Percentiles rank a stretch among this genome's conserved stretches.
Conservation (phyloP, 768 basidiomycete species). For the Leccinum subgranulosum region DNA sequence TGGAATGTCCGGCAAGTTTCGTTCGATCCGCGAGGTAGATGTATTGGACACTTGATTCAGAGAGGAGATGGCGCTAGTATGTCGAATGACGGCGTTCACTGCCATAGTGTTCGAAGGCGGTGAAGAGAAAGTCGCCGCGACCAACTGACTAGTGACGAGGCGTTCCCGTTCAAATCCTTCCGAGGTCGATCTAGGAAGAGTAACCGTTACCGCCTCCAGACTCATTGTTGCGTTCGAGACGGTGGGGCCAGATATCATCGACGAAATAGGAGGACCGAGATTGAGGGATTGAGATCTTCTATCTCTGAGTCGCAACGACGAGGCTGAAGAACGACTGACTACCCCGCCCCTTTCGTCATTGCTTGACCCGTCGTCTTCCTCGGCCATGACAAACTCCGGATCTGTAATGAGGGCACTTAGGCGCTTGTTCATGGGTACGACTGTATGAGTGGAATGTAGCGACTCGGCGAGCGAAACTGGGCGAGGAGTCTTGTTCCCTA, state of each 20-base stretch:
- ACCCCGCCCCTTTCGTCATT: constrained; percentile 15
- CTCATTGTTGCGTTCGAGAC: constrained; percentile 30
- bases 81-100: constrained; percentile 30
- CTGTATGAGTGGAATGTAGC: constrained; percentile 67
- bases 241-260: constrained; percentile 26
- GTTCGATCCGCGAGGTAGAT: constrained; percentile 25
- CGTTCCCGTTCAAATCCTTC: constrained; percentile 38
- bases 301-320: constrained; percentile 46
- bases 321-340: constrained; percentile 34
- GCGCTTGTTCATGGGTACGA: constrained; percentile 65
- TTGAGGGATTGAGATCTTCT: constrained; percentile 67
- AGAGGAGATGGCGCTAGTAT: constrained; percentile 14
- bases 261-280: constrained; percentile 35
- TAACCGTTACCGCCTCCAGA: constrained; percentile 28
- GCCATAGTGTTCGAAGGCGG: constrained; percentile 13
- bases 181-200: constrained; percentile 26
- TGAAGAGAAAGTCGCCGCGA: constrained; percentile 40
- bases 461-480: constrained; percentile 81
- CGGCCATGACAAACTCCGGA: constrained; percentile 62
- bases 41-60: constrained; percentile 27
- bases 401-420: constrained; percentile 67
- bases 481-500: constrained; percentile 52
- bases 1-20: constrained; percentile 31
- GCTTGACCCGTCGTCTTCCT: constrained; percentile 47
- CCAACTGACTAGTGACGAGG: constrained; percentile 40